Percentiles rank a stretch among this genome's conserved stretches.
Conservation (phyloP, 2,329 filamentous ascomycete species). For the Grosmannia huntii region DNA sequence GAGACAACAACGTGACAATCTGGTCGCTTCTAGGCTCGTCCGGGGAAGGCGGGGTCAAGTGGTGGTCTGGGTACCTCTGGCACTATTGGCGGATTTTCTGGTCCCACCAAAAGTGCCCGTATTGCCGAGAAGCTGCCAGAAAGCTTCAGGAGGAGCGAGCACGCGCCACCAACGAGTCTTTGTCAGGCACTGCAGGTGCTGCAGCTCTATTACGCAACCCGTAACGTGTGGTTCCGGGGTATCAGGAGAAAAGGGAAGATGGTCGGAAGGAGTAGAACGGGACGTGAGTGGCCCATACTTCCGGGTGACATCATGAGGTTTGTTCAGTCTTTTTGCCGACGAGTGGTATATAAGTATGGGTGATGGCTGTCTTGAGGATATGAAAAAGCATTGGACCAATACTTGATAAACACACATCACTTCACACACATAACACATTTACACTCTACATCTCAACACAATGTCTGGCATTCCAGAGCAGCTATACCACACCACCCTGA, state of each 20-base stretch:
- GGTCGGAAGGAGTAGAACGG: not conserved
- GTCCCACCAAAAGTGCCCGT: not conserved
- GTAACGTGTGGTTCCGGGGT: not conserved
- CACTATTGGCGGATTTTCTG: not conserved
- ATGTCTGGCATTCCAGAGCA: constrained; percentile 14
- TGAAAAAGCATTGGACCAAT: not conserved
- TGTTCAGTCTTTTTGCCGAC: not conserved
- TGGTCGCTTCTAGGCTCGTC: not conserved
- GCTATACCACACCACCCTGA: constrained; percentile 25
- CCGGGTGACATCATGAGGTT: not conserved
- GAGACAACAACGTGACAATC: not conserved
- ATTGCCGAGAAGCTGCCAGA: not conserved
- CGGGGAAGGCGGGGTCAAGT: not conserved
- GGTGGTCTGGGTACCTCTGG: not conserved
- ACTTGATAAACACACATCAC: not conserved
- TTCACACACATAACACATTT: not conserved
- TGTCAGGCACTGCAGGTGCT: not conserved
- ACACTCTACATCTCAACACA: not conserved
- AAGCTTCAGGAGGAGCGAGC: not conserved
- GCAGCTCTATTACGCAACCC: too few species aligned
- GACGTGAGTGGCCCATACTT: not conserved
- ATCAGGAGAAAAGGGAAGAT: not conserved
- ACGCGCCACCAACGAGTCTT: not conserved
- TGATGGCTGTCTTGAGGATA: not conserved
- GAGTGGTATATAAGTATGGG: not conserved